phyloP scores from a whole-genome alignment of 352 stramenopile genomes.

The Phytophthora boehmeriae region DNA sequence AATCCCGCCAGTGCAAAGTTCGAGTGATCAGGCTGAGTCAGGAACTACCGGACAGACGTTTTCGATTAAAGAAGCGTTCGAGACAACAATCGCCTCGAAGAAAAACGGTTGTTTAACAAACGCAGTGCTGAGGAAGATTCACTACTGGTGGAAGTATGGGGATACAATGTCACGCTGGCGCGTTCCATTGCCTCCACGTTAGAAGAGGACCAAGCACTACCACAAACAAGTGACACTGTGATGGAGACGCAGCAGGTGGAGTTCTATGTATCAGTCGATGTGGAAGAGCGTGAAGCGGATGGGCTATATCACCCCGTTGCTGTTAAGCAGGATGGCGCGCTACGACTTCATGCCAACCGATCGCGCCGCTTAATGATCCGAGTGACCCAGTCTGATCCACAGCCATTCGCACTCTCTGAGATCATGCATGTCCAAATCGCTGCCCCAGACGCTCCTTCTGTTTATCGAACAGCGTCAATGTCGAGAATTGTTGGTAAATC shows the following conservation, averaged over 20 bases:
- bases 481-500: slow-evolving; percentile 46
- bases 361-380: slow-evolving; percentile 61
- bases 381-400: slow-evolving; percentile 71
- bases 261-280: slow-evolving; percentile 78
- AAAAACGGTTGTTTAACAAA: slow-evolving; percentile 22
- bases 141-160: slow-evolving; percentile 59
- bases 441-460: slow-evolving; percentile 27
- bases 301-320: slow-evolving; percentile 69
- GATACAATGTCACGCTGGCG: slow-evolving; percentile 43
- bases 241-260: slow-evolving; percentile 33
- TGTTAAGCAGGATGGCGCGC: slow-evolving; percentile 69
- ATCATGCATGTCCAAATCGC: slow-evolving; percentile 58
- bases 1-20: slow-evolving; percentile 14
- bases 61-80: slow-evolving; percentile 29
- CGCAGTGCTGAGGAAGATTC: slow-evolving; percentile 36
- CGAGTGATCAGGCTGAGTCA: not conserved
- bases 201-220: not conserved
- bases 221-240: not conserved
- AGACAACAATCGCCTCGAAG: slow-evolving; percentile 22
- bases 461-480: slow-evolving; percentile 36
- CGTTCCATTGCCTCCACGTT: not conserved
- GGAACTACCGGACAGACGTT: slow-evolving; percentile 16
- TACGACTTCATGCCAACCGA: slow-evolving; percentile 70
- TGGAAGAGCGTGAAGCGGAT: slow-evolving; percentile 71
- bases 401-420: slow-evolving; percentile 48